Conservation (phyloP, 495 filamentous ascomycete genomes). For the Wilcoxina mikolae region DNA sequence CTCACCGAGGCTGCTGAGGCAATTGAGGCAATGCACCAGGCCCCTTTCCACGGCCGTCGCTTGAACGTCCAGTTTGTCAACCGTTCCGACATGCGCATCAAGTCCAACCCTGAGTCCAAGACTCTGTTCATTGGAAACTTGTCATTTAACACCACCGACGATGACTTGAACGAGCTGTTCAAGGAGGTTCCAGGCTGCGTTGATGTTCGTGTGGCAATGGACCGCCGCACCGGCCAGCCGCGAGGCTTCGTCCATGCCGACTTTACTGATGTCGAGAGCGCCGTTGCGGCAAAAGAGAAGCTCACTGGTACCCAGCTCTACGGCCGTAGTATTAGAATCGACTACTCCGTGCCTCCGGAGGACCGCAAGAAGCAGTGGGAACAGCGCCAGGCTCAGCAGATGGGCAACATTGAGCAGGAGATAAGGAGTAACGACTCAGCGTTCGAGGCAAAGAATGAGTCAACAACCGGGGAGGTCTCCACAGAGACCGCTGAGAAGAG, state of each 20-base stretch:
- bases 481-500: no score
- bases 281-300: constrained; percentile 41
- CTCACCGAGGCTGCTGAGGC: constrained; percentile 45
- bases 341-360: constrained; percentile 36
- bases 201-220: constrained; percentile 80
- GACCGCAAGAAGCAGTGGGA: constrained; percentile 3
- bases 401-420: no score
- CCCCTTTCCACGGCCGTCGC: constrained; percentile 67
- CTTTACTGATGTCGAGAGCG: constrained; percentile 52
- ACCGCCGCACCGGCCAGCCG: constrained; percentile 70
- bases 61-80: constrained; percentile 43
- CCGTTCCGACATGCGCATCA: constrained; percentile 1
- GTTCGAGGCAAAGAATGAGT: no score
- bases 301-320: constrained; percentile 46
- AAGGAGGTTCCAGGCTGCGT: constrained; percentile 50
- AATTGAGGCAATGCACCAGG: constrained; percentile 47
- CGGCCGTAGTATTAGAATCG: constrained; percentile 51
- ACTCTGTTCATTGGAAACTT: constrained; percentile 84
- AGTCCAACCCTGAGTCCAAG: constrained; percentile 38
- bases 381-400: constrained; percentile 1
- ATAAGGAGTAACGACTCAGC: no score
- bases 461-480: no score
- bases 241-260: constrained; percentile 85
- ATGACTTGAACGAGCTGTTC: constrained; percentile 74
- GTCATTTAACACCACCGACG: constrained; percentile 75